Percentiles rank a stretch among this genome's conserved stretches.
Evolutionary conservation across 768 basidiomycete species (phyloP).

Genomic region (Termitomyces eurrhizus): DNA sequence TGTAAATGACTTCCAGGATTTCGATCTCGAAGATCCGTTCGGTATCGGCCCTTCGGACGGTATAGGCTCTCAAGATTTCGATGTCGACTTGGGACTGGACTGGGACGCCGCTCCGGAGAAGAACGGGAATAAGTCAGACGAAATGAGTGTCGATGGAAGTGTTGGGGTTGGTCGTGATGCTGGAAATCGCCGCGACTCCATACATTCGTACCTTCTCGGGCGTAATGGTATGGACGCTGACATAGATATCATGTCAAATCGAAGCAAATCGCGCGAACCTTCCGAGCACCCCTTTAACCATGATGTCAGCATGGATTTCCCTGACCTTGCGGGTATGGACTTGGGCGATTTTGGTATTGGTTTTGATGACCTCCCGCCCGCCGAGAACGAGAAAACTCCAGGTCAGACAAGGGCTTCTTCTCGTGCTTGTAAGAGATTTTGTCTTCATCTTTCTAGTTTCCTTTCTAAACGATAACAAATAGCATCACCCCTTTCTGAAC

Average conservation of each 20-base stretch:
- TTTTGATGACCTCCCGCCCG: conserved; percentile 52
- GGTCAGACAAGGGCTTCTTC: conserved; percentile 59
- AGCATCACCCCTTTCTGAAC: conserved; percentile 78
- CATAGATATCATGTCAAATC: conserved; percentile 58
- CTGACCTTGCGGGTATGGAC: conserved; percentile 60
- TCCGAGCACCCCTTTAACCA: conserved; percentile 65
- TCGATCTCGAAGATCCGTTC: conserved; percentile 70
- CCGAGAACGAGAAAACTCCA: conserved; percentile 47
- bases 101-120: conserved; percentile 59
- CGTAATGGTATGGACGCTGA: conserved; percentile 44
- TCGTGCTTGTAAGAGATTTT: conserved; percentile 56
- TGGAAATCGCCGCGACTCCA: conserved; percentile 46
- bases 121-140: conserved; percentile 40
- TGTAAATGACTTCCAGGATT: conserved; percentile 64
- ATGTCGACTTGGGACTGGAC: conserved; percentile 72
- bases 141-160: conserved; percentile 54
- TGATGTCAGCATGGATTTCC: conserved; percentile 46
- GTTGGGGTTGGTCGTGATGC: conserved; percentile 80
- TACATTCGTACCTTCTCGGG: conserved; percentile 60
- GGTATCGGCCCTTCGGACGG: conserved; percentile 78
- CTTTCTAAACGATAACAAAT: conserved; percentile 1
- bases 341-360: conserved; percentile 59
- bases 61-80: conserved; percentile 84
- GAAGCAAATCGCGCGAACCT: conserved; percentile 53
- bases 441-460: not conserved